Conservation (phyloP, 495 filamentous ascomycete species). For the Neurospora sp. region DNA sequence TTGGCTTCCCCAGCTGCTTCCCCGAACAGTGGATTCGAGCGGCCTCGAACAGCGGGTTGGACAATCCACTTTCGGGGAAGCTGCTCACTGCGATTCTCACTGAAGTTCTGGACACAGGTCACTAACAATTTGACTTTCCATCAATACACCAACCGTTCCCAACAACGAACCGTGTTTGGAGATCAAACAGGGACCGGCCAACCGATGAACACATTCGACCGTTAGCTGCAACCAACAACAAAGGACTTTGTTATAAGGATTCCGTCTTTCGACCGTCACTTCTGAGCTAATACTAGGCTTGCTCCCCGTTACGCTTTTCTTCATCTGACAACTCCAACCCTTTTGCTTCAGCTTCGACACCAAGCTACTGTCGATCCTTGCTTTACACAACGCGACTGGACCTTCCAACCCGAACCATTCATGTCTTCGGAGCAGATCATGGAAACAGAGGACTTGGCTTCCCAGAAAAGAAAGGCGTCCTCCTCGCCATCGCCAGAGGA, state of each 20-base stretch:
- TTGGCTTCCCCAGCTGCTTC: not conserved
- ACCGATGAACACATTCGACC: not conserved
- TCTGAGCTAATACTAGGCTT: too few species aligned
- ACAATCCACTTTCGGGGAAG: not conserved
- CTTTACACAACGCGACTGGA: not conserved
- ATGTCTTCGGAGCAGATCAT: not conserved
- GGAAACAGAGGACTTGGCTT: not conserved
- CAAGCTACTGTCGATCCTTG: not conserved
- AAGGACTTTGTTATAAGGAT: not conserved
- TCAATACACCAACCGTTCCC: not conserved
- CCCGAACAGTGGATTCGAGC: not conserved
- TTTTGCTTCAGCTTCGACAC: not conserved
- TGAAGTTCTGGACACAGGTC: not conserved
- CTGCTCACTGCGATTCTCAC: not conserved
- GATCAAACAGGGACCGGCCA: not conserved
- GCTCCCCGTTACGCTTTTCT: too few species aligned
- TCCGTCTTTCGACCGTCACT: too few species aligned
- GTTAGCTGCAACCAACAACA: not conserved
- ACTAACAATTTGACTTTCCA: not conserved
- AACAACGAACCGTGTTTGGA: not conserved
- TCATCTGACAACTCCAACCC: not conserved
- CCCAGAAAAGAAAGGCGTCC: slow-evolving; percentile 20
- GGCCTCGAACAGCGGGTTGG: not conserved
- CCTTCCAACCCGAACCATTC: not conserved
- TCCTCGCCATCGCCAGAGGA: slow-evolving; percentile 6